Evolutionary conservation across 495 filamentous ascomycete genomes (phyloP).

Genomic region (Apiosordaria backusii): DNA sequence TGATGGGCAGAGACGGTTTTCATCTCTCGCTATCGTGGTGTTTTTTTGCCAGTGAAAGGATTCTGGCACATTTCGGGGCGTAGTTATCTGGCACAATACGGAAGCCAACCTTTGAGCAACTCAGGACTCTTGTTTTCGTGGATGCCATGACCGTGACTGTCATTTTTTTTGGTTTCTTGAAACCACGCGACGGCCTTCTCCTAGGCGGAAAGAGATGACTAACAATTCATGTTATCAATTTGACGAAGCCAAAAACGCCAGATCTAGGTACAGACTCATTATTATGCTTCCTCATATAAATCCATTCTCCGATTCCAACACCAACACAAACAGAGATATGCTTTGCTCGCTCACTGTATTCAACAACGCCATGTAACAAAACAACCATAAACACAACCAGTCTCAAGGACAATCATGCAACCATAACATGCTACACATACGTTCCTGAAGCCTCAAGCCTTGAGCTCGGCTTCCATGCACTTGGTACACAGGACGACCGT

Average conservation of each 20-base stretch:
- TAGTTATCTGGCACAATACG: constrained; percentile 7
- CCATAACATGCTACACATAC: too few relatives aligned
- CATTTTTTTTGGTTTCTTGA: too few relatives aligned
- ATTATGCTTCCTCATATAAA: neutral
- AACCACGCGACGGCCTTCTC: neutral
- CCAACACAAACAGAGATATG: neutral
- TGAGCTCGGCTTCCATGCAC: constrained; percentile 51
- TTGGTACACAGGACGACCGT: constrained; percentile 46
- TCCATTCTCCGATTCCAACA: neutral
- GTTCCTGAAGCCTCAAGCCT: constrained; percentile 26
- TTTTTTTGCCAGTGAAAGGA: constrained; percentile 1
- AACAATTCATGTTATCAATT: neutral
- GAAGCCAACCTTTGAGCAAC: neutral
- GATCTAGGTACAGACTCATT: neutral
- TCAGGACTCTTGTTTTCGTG: too few relatives aligned
- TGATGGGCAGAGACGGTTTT: neutral
- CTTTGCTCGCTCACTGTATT: neutral
- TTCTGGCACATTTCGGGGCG: constrained; percentile 13
- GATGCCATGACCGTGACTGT: neutral
- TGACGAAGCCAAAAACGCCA: neutral
- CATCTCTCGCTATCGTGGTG: neutral
- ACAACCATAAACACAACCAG: neutral
- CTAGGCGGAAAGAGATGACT: neutral
- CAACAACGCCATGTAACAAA: neutral
- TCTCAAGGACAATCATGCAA: too few relatives aligned